Evolutionary conservation across 495 filamentous ascomycete species (phyloP), one percentile per base, ranked within the genome.

Genomic region (Alectoria sarmentosa): DNA sequence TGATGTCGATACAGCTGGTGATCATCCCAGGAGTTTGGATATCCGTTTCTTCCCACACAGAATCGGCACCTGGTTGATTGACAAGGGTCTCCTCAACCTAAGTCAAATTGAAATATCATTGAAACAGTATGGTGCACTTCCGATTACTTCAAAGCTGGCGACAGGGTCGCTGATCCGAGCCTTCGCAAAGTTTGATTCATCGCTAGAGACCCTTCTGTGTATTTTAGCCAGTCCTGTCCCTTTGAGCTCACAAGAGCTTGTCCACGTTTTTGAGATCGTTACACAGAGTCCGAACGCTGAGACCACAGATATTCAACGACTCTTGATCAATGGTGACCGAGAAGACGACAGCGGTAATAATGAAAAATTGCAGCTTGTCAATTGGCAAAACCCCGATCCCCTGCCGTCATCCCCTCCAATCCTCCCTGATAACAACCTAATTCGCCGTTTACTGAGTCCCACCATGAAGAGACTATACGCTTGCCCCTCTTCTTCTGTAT

Each of bases 71-170:
- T 90, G 88, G 77, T 78, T 92, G 2, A 77, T 86, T 23, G 74
- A 81, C 39, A 75, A 81, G 11, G 86, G 87, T n/a, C 81, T 89
- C 62, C 65, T 92, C 41, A 84, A 82, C 14, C 67, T 79, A 1
- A 78, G 82, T 17, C 88, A 87, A 57, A 74, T 90, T 44, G 85
- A 85, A 64, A 80, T 79, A 66, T 76, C 87, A 63, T 74, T 89
- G 76, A 73, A 77, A 75, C 74, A 77, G 65, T 44, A 82, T 80
- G 67, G 77, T 78, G 0, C 71, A 42, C 64, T 83, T 34, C 73
- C 75, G 32, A 54, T 69, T 0, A 63, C 32, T 32, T 46, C 56
- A 28, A 48, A 57, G 26, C 69, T 86, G 19, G 75, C 85, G 6
- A 79, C 82, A 26, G 82, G 83, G 32, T 79, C 87, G 37, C 78